These are phyloP conservation scores for Tetraselmis striata DNA, from an alignment of 139 green algal genomes.

Conservation along the genomic window DNA sequence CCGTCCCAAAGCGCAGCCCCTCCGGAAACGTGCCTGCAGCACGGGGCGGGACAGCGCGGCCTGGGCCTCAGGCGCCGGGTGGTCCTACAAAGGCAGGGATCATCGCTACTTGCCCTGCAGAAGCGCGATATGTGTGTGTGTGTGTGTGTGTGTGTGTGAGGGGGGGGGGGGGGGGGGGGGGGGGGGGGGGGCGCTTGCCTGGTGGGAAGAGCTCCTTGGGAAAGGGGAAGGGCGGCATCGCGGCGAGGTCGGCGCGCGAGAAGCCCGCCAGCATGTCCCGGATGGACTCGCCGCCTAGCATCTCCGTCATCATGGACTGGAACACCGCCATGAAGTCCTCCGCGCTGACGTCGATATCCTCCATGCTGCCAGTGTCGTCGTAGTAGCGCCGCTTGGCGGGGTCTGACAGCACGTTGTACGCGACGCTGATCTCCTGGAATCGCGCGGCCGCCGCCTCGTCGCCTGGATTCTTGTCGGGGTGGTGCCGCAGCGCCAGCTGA, in stretches of 20 bases:
- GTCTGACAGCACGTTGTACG: not conserved
- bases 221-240: conserved; percentile 53
- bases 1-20: conserved; percentile 36
- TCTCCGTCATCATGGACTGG: conserved; percentile 24
- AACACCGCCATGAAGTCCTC: conserved; percentile 32
- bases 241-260: conserved; percentile 22
- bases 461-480: not conserved
- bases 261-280: conserved; percentile 33
- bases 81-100: too few species aligned
- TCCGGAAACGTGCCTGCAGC: conserved; percentile 37
- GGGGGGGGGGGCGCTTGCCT: conserved; percentile 11
- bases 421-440: not conserved
- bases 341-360: conserved; percentile 26
- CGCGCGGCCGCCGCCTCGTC: not conserved
- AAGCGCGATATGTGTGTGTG: too few species aligned
- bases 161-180: too few species aligned
- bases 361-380: conserved; percentile 16
- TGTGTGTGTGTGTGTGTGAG: not conserved
- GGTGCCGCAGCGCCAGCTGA: not conserved
- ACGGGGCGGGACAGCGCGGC: too few species aligned
- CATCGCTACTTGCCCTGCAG: too few species aligned
- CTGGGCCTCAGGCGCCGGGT: too few species aligned
- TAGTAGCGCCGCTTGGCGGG: not conserved
- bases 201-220: conserved; percentile 48
- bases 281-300: conserved; percentile 19